phyloP scores from a whole-genome alignment of 345 rosid species.

The Syzygium oleosum region DNA sequence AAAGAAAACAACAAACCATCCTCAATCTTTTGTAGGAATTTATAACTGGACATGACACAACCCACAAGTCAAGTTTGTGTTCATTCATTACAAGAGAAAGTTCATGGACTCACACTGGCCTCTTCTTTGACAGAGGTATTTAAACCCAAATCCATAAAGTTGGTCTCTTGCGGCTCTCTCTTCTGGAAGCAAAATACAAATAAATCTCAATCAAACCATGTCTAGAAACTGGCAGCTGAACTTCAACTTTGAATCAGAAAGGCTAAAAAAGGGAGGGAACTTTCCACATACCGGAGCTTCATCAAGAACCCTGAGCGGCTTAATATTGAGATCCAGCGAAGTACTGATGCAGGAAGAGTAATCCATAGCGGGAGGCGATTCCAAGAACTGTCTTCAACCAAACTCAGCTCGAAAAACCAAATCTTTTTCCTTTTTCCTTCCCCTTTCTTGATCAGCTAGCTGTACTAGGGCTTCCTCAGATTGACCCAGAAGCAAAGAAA shows the following conservation, averaged over 20 bases:
- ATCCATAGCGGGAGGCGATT: slow-evolving; percentile 26
- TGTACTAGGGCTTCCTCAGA: not conserved
- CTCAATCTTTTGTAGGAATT: not conserved
- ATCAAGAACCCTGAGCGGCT: slow-evolving; percentile 24
- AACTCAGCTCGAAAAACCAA: not conserved
- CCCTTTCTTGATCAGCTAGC: not conserved
- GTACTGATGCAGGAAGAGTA: slow-evolving; percentile 38
- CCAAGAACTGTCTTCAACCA: not conserved
- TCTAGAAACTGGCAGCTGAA: not conserved
- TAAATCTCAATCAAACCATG: not conserved
- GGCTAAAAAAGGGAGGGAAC: not conserved
- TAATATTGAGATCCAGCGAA: slow-evolving; percentile 49
- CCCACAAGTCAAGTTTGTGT: not conserved
- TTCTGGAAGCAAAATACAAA: slow-evolving; percentile 13
- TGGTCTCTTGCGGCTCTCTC: slow-evolving; percentile 7
- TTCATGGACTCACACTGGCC: slow-evolving; percentile 8
- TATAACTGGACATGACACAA: not conserved
- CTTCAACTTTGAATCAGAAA: not conserved
- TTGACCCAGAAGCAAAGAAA: not conserved
- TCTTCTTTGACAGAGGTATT: slow-evolving; percentile 30
- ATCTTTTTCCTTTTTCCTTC: not conserved
- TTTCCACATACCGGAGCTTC: not conserved
- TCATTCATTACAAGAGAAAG: not conserved
- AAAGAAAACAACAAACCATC: not conserved
- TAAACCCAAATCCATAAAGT: slow-evolving; percentile 21